phyloP scores from a whole-genome alignment of 805 yeast genomes.

The Kuraishia cidri region DNA sequence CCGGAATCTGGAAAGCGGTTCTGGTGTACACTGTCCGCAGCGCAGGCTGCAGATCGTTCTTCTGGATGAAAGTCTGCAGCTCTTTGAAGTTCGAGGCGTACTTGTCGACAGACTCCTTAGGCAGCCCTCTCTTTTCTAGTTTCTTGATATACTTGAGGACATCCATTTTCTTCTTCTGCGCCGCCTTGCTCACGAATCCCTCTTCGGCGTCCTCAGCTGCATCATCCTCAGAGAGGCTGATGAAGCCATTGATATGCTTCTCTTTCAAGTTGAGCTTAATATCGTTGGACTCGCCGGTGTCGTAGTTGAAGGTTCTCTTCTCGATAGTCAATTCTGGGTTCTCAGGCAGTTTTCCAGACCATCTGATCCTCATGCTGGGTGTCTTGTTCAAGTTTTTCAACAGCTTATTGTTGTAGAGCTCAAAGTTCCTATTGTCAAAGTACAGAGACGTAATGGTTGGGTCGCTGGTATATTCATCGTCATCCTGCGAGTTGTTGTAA shows the following conservation, averaged over 20 bases:
- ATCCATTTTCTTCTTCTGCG: constrained; percentile 11
- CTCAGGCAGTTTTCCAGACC: constrained; percentile 79
- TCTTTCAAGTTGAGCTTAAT: constrained; percentile 67
- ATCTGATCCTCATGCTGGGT: constrained; percentile 76
- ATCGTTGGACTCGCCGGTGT: constrained; percentile 35
- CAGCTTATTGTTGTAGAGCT: constrained; percentile 78
- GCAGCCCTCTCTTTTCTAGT: constrained; percentile 53
- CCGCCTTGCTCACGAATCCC: constrained; percentile 6
- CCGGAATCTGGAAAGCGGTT: constrained; percentile 97
- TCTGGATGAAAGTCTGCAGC: constrained; percentile 53
- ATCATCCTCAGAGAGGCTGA: constrained; percentile 19
- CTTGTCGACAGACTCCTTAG: constrained; percentile 39
- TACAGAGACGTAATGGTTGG: constrained; percentile 83
- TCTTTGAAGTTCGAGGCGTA: constrained; percentile 46
- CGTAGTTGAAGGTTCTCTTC: constrained; percentile 61
- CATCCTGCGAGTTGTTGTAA: constrained; percentile 45
- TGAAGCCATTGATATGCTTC: constrained; percentile 69
- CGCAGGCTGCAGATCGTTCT: constrained; percentile 71
- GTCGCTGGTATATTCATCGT: constrained; percentile 46
- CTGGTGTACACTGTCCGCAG: constrained; percentile 82
- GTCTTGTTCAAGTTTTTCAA: constrained; percentile 50
- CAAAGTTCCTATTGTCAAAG: constrained; percentile 78
- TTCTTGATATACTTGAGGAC: constrained; percentile 46
- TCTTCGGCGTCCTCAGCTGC: constrained; percentile 31
- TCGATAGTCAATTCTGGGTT: constrained; percentile 78